These are phyloP conservation scores for Tetramitus jugosus DNA, from an alignment of 208 protist genomes.

Conservation along the genomic window DNA sequence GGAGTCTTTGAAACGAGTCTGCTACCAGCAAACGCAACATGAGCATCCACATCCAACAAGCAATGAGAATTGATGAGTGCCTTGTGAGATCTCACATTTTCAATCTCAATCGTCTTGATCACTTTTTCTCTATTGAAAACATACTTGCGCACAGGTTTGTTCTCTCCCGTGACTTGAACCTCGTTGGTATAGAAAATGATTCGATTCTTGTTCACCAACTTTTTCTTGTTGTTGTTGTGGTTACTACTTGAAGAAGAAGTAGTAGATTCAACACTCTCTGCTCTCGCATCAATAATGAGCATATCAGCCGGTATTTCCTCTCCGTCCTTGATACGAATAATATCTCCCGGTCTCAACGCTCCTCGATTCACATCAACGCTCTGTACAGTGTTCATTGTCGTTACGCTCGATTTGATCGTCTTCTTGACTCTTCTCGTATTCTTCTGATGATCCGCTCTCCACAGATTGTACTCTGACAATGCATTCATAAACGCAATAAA, in stretches of 20 bases:
- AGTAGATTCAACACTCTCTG: neutral
- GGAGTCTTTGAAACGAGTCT: too few relatives aligned
- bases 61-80: too few relatives aligned
- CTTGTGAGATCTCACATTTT: too few relatives aligned
- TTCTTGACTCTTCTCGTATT: neutral
- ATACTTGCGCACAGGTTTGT: neutral
- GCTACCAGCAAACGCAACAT: too few relatives aligned
- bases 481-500: neutral
- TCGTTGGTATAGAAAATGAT: neutral
- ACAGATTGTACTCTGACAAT: neutral
- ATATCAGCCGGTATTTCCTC: neutral
- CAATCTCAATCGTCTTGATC: neutral
- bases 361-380: neutral
- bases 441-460: neutral
- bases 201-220: too few relatives aligned
- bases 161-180: constrained; percentile 5
- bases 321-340: neutral
- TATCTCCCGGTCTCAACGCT: neutral
- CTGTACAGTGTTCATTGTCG: too few relatives aligned
- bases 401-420: neutral
- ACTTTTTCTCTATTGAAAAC: neutral
- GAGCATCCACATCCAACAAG: too few relatives aligned
- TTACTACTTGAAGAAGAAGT: too few relatives aligned
- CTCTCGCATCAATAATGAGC: neutral
- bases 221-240: too few relatives aligned